Base-by-base conservation (phyloP, 2,329 filamentous ascomycete genomes). In the Gaeumannomyces sp. region DNA sequence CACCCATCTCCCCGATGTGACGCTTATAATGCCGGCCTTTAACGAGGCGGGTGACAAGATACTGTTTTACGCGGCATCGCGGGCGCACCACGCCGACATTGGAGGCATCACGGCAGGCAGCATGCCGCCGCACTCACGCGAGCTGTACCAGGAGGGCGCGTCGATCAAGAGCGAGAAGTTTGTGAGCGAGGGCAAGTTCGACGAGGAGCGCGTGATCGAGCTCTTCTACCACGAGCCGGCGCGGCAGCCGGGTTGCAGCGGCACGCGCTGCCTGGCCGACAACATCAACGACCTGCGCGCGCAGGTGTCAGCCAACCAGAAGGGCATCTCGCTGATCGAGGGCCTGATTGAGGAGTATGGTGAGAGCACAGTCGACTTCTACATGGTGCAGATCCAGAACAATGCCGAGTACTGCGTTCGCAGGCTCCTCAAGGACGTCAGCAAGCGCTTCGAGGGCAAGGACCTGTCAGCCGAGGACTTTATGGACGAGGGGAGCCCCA, bases 271-370 rank as follows among this genome's bases (percentile, higher is more conserved):
- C 73, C 77, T 92, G 2, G 84, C 83, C n/a, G 89, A 92, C 72
- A 92, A 92, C 70, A 77, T 92, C 65, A 90, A 90, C 35, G 89
- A 92, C 71, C 78, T 92, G 31, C 90, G 91, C 73, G 89, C 90
- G 1, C 89, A 92, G 72, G 85, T 91, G 31, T 89, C 89, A 0
- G 88, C 89, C 10, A 92, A 92, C 69, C 86, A 89, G 69, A 90
- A 90, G 68, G 89, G 89, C 8, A 91, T 91, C 70, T 86, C 84
- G 59, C 78, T 93, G n/a, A 93, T 93, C 67, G 83, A 81, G 35
- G 81, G 83, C 0, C 78, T 93, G 1, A 91, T 93, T 67, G 81
- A 85, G 19, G 91, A 94, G 70, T 93, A 92, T 68, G 85, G 86
- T 10, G 86, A 90, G 67, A 79, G 86, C 2, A 87, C 89, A 0